A percentile compares a stretch with the other conserved stretches of the same genome.
phyloP scores from a whole-genome alignment of 148 eudicot genomes.

The Talinum fruticosum region DNA sequence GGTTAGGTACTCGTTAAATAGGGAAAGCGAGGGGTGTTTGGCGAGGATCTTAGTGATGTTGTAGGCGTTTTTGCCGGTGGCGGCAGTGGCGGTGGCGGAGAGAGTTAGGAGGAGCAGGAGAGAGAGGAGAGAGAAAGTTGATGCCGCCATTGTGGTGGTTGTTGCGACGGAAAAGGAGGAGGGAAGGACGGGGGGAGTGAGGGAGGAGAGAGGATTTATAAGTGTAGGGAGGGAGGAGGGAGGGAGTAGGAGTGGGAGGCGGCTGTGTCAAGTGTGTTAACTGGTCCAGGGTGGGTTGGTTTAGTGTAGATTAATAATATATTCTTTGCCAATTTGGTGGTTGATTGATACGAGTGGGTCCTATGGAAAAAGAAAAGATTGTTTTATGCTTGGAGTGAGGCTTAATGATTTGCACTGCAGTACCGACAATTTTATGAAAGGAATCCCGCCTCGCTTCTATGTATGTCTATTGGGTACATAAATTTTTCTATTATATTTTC shows the following conservation, averaged over 20 bases:
- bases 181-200: conserved; percentile 9
- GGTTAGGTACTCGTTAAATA: conserved; percentile 75
- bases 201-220: conserved; percentile 15
- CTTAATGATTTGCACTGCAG: neutral
- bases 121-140: neutral
- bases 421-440: neutral
- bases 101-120: conserved; percentile 11
- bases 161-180: neutral
- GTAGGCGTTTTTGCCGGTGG: no score
- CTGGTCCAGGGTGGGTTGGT: conserved; percentile 19
- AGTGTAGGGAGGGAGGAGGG: neutral
- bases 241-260: neutral
- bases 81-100: conserved; percentile 26
- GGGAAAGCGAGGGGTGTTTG: conserved; percentile 51
- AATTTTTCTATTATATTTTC: no score
- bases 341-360: conserved; percentile 10
- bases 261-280: neutral
- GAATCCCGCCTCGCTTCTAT: neutral
- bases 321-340: neutral
- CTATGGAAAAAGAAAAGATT: neutral
- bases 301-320: neutral
- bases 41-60: conserved; percentile 68
- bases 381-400: neutral
- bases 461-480: no score
- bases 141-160: conserved; percentile 22